A percentile compares a stretch with the other conserved stretches of the same genome.
Conservation (phyloP, 169 alveolate species). For the Babesia ovis region DNA sequence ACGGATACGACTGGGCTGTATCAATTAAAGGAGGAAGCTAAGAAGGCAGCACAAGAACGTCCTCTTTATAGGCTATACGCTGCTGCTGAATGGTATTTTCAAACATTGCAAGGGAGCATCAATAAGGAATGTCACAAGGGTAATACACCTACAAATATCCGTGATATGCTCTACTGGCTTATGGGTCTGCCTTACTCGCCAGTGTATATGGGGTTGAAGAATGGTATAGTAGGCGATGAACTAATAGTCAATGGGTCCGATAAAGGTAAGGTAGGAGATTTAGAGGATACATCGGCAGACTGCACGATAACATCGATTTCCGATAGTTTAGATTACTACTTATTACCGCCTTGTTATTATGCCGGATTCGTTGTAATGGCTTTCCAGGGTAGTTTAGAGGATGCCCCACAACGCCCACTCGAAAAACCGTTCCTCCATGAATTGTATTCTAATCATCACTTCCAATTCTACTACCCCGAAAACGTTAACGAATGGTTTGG, state of each 20-base stretch:
- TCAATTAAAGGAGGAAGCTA: background rate
- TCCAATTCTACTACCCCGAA: background rate
- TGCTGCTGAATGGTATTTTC: background rate
- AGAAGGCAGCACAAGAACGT: background rate
- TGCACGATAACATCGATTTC: background rate
- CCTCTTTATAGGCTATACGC: background rate
- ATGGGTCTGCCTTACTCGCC: conserved; percentile 1
- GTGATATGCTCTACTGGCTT: conserved; percentile 9
- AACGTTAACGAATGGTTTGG: background rate
- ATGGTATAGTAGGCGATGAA: background rate
- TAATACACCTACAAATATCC: background rate
- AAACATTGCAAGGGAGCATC: background rate
- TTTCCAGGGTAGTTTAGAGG: background rate
- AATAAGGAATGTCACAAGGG: background rate
- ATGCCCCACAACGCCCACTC: background rate
- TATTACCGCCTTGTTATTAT: background rate
- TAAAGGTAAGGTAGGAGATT: background rate
- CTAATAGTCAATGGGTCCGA: background rate
- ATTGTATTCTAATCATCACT: background rate
- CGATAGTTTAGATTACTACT: background rate
- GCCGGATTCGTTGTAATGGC: background rate
- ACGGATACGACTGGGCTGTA: background rate
- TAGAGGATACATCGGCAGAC: background rate
- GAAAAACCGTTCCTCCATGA: background rate
- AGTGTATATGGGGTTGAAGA: background rate